Evolutionary conservation across 306 rosid genomes (phyloP).

Genomic region (Pyrus bretschneideri): DNA sequence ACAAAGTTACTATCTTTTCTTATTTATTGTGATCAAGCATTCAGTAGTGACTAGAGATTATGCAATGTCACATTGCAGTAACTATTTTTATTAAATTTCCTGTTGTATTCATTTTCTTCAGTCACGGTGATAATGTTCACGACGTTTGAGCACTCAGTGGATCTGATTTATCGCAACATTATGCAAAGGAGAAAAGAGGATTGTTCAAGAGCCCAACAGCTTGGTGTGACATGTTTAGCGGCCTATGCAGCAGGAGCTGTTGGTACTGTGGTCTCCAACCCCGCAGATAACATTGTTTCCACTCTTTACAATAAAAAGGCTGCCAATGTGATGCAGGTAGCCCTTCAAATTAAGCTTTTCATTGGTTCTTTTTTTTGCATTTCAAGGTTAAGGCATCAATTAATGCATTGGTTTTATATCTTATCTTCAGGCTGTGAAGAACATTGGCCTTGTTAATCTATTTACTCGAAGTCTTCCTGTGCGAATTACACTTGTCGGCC

Average conservation of each 20-base stretch:
- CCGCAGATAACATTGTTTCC: conserved; percentile 64
- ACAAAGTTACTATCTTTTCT: not conserved
- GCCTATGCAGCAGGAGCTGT: conserved; percentile 61
- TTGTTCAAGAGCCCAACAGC: conserved; percentile 62
- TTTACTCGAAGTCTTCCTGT: conserved; percentile 90
- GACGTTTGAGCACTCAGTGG: conserved; percentile 68
- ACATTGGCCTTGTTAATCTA: conserved; percentile 64
- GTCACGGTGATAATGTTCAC: conserved; percentile 64
- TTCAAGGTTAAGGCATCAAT: not conserved
- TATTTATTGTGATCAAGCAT: not conserved
- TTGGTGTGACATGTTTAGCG: conserved; percentile 60
- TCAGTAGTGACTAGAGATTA: not conserved
- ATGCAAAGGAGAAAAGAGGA: conserved; percentile 46
- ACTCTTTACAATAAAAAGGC: conserved; percentile 63
- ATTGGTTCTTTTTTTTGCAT: not conserved
- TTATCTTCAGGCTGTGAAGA: conserved; percentile 61
- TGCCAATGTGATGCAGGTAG: conserved; percentile 49
- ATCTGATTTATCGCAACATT: conserved; percentile 39
- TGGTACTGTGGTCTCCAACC: conserved; percentile 56
- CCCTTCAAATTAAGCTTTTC: conserved; percentile 5
- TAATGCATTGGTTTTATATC: not conserved
- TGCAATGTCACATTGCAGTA: too few relatives aligned
- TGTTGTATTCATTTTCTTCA: conserved; percentile 17
- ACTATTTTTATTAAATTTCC: not conserved
- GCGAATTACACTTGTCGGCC: conserved; percentile 76